These are phyloP conservation scores for Quercus lobata DNA, from an alignment of 331 rosid species.

Conservation along the genomic window DNA sequence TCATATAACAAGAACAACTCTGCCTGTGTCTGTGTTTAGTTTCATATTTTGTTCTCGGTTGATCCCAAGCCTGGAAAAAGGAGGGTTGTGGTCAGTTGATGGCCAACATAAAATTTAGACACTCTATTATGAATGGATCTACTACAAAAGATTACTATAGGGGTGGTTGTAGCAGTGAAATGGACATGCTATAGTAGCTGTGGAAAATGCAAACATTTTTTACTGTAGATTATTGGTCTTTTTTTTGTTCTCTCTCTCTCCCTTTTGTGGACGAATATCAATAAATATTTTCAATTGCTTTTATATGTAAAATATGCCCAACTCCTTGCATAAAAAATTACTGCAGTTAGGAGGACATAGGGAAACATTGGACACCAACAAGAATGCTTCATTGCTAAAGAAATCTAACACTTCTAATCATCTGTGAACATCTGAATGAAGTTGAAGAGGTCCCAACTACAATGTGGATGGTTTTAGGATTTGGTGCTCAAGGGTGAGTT, in stretches of 20 bases:
- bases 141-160: background rate
- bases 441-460: background rate
- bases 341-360: background rate
- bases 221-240: no score
- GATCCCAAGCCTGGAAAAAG: no score
- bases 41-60: no score
- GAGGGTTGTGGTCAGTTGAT: no score
- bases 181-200: background rate
- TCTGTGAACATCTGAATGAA: background rate
- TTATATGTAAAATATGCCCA: background rate
- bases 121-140: no score
- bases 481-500: no score
- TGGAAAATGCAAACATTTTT: background rate
- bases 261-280: background rate
- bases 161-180: background rate
- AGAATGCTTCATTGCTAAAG: no score
- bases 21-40: no score
- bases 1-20: no score
- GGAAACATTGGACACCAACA: background rate
- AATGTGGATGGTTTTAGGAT: background rate
- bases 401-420: background rate
- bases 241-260: background rate
- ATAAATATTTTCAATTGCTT: background rate
- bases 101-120: no score
- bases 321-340: background rate